Percentiles rank a stretch among this genome's conserved stretches.
Evolutionary conservation across 768 basidiomycete species (phyloP).

Genomic region (Amanita fuliginea): DNA sequence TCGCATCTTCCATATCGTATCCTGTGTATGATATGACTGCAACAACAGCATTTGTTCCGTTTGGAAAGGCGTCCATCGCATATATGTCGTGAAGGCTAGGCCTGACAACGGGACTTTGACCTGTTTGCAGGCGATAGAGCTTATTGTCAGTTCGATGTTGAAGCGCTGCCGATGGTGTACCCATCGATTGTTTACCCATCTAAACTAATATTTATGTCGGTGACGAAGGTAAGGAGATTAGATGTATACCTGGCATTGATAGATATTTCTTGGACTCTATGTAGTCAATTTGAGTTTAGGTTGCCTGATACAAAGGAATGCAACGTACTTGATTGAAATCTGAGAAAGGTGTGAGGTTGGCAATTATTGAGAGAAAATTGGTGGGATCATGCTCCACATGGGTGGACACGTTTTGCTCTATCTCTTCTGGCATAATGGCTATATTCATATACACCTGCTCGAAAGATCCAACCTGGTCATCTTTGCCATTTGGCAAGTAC

Average conservation of each 20-base stretch:
- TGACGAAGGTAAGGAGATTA: slow-evolving; percentile 4
- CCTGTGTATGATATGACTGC: slow-evolving; percentile 99
- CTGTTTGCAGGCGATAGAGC: slow-evolving; percentile 89
- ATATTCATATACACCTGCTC: slow-evolving; percentile 99
- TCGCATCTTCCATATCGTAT: slow-evolving; percentile 99
- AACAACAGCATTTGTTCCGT: slow-evolving; percentile 95
- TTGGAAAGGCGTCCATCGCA: slow-evolving; percentile 98
- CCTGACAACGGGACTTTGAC: slow-evolving; percentile 91
- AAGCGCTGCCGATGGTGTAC: slow-evolving; percentile 88
- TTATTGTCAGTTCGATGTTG: slow-evolving; percentile 96
- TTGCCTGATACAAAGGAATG: slow-evolving; percentile 12
- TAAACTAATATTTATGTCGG: slow-evolving; percentile 17
- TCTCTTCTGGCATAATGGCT: slow-evolving; percentile 81
- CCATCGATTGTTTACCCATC: slow-evolving; percentile 99
- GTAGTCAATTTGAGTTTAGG: background rate
- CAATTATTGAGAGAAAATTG: slow-evolving; percentile 91
- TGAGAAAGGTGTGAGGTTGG: slow-evolving; percentile 96
- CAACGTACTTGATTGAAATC: slow-evolving; percentile 90
- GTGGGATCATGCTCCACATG: slow-evolving; percentile 95
- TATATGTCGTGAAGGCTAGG: slow-evolving; percentile 87
- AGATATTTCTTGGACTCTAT: slow-evolving; percentile 84
- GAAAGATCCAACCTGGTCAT: slow-evolving; percentile 91
- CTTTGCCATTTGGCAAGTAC: slow-evolving; percentile 72
- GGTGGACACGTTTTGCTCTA: slow-evolving; percentile 63
- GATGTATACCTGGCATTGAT: slow-evolving; percentile 74